Percentiles rank a stretch among this genome's conserved stretches.
Evolutionary conservation across 2,329 filamentous ascomycete genomes (phyloP).

Genomic region (Trichoderma afroharzianum): DNA sequence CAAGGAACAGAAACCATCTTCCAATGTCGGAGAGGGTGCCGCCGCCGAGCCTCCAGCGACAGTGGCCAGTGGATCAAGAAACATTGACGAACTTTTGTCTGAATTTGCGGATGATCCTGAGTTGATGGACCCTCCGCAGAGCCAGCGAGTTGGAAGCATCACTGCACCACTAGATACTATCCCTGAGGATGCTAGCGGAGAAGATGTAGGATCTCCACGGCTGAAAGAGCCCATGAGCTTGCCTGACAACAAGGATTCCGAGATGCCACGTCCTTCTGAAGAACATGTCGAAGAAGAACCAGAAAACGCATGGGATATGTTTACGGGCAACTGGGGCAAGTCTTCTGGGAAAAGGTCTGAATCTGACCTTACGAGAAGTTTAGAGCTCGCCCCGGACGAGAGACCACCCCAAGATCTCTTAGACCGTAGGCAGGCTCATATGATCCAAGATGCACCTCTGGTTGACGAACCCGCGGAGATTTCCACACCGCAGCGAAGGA

Average conservation of each 20-base stretch:
- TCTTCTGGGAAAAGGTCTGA: slow-evolving; percentile 36
- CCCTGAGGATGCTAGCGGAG: neutral
- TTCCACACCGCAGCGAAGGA: neutral
- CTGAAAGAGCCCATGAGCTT: neutral
- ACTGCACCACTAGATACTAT: neutral
- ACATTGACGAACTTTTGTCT: neutral
- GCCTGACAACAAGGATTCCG: neutral
- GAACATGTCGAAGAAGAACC: neutral
- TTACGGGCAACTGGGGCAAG: slow-evolving; percentile 10
- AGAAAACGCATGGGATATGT: slow-evolving; percentile 19
- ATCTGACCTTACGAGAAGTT: slow-evolving; percentile 20
- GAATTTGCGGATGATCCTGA: neutral
- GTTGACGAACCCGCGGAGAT: neutral
- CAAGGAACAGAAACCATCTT: neutral
- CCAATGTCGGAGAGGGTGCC: neutral
- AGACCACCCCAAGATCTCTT: neutral
- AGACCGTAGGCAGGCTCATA: neutral
- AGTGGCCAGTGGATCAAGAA: neutral
- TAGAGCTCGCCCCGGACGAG: neutral
- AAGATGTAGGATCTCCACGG: neutral
- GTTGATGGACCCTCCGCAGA: neutral
- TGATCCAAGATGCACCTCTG: neutral
- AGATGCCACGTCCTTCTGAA: neutral
- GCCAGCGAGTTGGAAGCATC: neutral
- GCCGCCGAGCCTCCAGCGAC: neutral